These are phyloP conservation scores for Fusarium sp. DNA, from an alignment of 2,329 filamentous ascomycete species.

Conservation along the genomic window DNA sequence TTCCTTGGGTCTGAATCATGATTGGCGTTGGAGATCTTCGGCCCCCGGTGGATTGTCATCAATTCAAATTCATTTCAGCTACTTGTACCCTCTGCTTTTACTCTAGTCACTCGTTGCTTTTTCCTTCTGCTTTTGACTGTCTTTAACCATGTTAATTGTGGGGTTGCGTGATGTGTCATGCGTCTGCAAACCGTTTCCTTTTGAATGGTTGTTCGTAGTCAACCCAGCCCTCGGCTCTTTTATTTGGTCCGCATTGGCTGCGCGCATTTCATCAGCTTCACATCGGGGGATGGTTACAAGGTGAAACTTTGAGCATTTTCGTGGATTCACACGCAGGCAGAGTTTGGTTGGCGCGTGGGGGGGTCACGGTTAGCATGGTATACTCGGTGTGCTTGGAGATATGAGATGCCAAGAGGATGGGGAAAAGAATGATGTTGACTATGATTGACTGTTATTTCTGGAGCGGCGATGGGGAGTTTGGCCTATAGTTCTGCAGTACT, in stretches of 20 bases:
- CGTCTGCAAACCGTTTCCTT: conserved; percentile 27
- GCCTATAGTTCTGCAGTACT: conserved; percentile 27
- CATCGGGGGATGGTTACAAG: conserved; percentile 12
- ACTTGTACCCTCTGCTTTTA: conserved; percentile 41
- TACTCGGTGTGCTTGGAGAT: conserved; percentile 21
- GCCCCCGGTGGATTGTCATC: conserved; percentile 50
- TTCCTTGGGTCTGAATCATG: conserved; percentile 52
- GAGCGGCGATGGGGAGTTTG: conserved; percentile 41
- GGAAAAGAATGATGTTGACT: conserved; percentile 34
- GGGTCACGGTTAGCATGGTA: conserved; percentile 19
- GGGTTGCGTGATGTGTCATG: conserved; percentile 36
- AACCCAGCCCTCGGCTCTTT: conserved; percentile 1
- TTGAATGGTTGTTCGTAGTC: conserved; percentile 34
- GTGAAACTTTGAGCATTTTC: conserved; percentile 6
- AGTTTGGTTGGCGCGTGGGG: conserved; percentile 22
- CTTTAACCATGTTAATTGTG: conserved; percentile 32
- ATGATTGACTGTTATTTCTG: conserved; percentile 29
- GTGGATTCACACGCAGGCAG: conserved; percentile 7
- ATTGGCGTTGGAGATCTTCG: conserved; percentile 55
- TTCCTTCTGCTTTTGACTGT: conserved; percentile 40
- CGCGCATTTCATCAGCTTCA: conserved; percentile 5
- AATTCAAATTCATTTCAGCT: conserved; percentile 50
- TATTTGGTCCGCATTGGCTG: conserved; percentile 14
- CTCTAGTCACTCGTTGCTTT: conserved; percentile 41
- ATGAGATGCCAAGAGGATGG: conserved; percentile 16